Evolutionary conservation across 2,329 filamentous ascomycete genomes (phyloP).

Genomic region (Ascochyta clinopodiicola): DNA sequence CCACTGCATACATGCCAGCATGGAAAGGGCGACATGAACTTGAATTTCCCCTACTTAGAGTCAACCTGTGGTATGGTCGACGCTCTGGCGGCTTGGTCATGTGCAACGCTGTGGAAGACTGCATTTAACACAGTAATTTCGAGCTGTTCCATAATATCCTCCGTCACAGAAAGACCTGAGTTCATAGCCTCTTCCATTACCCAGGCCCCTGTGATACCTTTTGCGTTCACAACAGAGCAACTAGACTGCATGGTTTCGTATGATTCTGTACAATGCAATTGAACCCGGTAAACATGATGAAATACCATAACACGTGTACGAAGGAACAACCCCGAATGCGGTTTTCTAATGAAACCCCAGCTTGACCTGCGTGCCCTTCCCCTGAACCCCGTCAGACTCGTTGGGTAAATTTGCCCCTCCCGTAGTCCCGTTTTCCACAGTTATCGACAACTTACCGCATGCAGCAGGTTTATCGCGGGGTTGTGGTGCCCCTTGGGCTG

Average conservation of each 20-base stretch:
- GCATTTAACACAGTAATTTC: not conserved
- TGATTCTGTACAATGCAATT: too few relatives aligned
- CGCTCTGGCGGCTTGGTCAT: too few relatives aligned
- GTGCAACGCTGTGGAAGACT: not conserved
- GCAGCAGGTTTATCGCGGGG: constrained; percentile 5
- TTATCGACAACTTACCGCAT: not conserved
- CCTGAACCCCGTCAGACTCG: not conserved
- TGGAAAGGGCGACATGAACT: not conserved
- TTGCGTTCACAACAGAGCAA: too few relatives aligned
- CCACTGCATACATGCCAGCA: not conserved
- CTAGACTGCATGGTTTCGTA: too few relatives aligned
- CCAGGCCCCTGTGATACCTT: too few relatives aligned
- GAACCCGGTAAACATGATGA: too few relatives aligned
- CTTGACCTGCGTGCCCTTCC: too few relatives aligned
- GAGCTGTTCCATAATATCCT: not conserved
- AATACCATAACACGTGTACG: too few relatives aligned
- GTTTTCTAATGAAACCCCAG: too few relatives aligned
- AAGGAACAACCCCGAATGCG: too few relatives aligned
- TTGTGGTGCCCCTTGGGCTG: not conserved
- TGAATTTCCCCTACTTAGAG: not conserved
- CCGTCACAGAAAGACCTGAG: not conserved
- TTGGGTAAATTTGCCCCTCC: constrained; percentile 4
- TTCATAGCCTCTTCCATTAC: too few relatives aligned
- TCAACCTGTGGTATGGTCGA: not conserved
- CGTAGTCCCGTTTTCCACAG: constrained; percentile 6